A percentile compares a stretch with the other conserved stretches of the same genome.
These are phyloP conservation scores for Fusarium dlaminii DNA, from an alignment of 2,329 filamentous ascomycete genomes.

Conservation along the genomic window DNA sequence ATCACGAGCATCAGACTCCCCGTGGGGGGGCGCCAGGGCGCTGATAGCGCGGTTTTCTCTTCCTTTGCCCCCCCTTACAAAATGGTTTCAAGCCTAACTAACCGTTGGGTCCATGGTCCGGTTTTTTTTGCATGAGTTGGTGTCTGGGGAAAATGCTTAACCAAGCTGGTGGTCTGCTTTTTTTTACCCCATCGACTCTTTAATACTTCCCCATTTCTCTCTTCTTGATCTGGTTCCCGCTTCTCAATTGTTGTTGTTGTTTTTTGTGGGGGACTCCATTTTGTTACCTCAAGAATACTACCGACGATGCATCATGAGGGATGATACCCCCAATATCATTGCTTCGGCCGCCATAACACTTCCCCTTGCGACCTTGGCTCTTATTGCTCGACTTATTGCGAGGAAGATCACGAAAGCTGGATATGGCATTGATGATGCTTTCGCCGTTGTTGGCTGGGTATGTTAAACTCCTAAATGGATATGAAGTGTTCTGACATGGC, in stretches of 20 bases:
- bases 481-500: not conserved
- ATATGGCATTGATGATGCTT: slow-evolving; percentile 35
- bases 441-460: slow-evolving; percentile 38
- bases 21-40: slow-evolving; percentile 23
- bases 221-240: not conserved
- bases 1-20: slow-evolving; percentile 16
- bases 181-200: slow-evolving; percentile 7
- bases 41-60: slow-evolving; percentile 1
- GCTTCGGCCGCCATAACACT: slow-evolving; percentile 33
- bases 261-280: not conserved
- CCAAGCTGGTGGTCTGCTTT: not conserved
- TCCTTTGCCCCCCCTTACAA: not conserved
- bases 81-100: slow-evolving; percentile 2
- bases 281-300: not conserved
- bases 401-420: slow-evolving; percentile 36
- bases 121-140: not conserved
- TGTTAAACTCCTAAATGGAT: not conserved
- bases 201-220: slow-evolving; percentile 20
- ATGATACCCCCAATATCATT: slow-evolving; percentile 39
- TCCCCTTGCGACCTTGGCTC: slow-evolving; percentile 30
- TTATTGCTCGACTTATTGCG: slow-evolving; percentile 30
- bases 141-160: slow-evolving; percentile 14
- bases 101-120: slow-evolving; percentile 16
- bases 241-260: not conserved
- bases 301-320: slow-evolving; percentile 35